Percentiles rank a stretch among this genome's conserved stretches.
These are phyloP conservation scores for Trichoderma polysporum DNA, from an alignment of 2,329 filamentous ascomycete genomes.

Conservation along the genomic window DNA sequence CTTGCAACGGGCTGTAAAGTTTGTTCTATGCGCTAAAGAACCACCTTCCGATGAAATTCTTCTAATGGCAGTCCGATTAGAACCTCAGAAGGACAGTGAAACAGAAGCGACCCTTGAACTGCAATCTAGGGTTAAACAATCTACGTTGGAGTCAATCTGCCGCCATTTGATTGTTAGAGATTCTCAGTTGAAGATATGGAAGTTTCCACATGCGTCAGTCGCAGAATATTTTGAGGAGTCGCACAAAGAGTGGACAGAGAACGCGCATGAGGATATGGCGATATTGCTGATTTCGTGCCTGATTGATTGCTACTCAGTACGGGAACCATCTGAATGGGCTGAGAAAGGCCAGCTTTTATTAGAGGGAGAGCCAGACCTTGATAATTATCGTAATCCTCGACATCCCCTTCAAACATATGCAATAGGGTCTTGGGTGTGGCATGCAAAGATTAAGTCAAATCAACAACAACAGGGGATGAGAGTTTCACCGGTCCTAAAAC, in stretches of 20 bases:
- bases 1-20: neutral
- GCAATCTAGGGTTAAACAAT: too few relatives aligned
- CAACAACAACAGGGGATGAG: neutral
- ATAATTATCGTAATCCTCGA: neutral
- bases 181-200: neutral
- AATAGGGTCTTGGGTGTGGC: neutral
- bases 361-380: neutral
- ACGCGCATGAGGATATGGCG: neutral
- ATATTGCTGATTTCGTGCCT: neutral
- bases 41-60: neutral
- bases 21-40: neutral
- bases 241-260: neutral
- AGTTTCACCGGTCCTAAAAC: neutral
- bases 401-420: neutral
- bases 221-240: neutral
- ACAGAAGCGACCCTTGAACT: too few relatives aligned
- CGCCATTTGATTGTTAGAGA: neutral
- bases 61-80: neutral
- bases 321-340: neutral
- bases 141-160: neutral
- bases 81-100: too few relatives aligned
- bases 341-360: neutral
- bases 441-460: neutral
- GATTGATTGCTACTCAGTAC: neutral
- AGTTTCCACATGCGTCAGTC: neutral